phyloP scores from a whole-genome alignment of 78 protist genomes.

The Corallochytrium limacisporum region DNA sequence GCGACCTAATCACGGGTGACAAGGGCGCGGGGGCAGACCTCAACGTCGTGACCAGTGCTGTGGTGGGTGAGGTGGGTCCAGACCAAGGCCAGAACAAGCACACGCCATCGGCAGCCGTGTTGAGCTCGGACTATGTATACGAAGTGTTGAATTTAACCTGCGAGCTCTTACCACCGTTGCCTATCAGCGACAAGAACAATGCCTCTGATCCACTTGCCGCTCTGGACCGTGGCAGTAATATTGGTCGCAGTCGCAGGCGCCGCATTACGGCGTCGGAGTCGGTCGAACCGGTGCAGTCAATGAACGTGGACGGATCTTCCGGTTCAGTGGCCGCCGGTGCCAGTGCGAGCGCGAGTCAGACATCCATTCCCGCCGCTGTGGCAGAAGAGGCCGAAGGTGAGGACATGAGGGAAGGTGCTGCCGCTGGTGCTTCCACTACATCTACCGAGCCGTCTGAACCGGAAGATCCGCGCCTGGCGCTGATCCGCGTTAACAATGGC shows the following conservation, averaged over 20 bases:
- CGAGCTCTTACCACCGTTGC: neutral
- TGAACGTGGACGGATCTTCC: neutral
- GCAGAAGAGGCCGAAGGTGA: too few species aligned
- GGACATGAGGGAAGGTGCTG: too few species aligned
- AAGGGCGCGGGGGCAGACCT: neutral
- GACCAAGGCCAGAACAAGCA: neutral
- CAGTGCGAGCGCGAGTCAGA: neutral
- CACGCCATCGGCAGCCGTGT: too few species aligned
- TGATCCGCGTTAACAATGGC: neutral
- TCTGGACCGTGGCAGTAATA: too few species aligned
- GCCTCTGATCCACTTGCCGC: too few species aligned
- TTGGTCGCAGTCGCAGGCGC: neutral
- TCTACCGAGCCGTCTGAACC: too few species aligned
- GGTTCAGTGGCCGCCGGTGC: neutral
- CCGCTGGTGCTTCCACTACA: too few species aligned
- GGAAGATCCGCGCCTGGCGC: too few species aligned
- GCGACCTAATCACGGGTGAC: neutral
- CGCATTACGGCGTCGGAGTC: neutral
- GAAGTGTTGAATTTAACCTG: neutral
- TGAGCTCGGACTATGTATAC: neutral
- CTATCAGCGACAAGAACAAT: neutral
- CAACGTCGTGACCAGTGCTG: neutral
- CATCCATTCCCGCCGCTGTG: neutral
- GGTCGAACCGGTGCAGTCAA: neutral
- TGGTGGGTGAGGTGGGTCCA: too few species aligned